Percentiles rank a stretch among this genome's conserved stretches.
These are phyloP conservation scores for Pseudopyricularia javanii DNA, from an alignment of 2,329 filamentous ascomycete species.

Conservation along the genomic window DNA sequence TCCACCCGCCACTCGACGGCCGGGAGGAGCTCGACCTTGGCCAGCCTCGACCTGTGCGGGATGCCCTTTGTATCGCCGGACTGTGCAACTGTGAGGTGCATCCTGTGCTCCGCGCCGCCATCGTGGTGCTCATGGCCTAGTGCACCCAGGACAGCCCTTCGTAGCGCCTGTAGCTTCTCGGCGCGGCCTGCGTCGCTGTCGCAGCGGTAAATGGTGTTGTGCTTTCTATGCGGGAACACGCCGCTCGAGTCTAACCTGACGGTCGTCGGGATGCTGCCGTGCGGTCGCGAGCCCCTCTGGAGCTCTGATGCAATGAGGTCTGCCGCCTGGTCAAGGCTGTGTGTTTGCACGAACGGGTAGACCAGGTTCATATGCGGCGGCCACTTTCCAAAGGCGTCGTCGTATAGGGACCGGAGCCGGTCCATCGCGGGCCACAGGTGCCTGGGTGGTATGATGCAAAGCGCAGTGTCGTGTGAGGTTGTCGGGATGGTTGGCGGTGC, in stretches of 20 bases:
- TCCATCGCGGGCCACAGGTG: constrained; percentile 35
- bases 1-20: constrained; percentile 32
- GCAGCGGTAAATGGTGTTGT: constrained; percentile 35
- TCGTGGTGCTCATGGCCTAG: constrained; percentile 16
- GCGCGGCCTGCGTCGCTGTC: constrained; percentile 13
- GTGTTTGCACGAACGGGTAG: constrained; percentile 48
- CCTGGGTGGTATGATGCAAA: constrained; percentile 45
- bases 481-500: constrained; percentile 6
- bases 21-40: constrained; percentile 38
- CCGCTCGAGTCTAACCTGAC: constrained; percentile 27
- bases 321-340: constrained; percentile 29
- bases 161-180: constrained; percentile 18
- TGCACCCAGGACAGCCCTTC: constrained; percentile 18
- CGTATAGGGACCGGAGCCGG: constrained; percentile 46
- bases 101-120: constrained; percentile 17
- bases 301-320: constrained; percentile 24
- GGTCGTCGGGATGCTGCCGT: constrained; percentile 1
- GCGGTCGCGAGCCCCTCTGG: background rate
- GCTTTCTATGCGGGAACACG: constrained; percentile 34
- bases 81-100: constrained; percentile 51
- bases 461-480: constrained; percentile 42
- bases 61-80: constrained; percentile 30
- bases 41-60: constrained; percentile 35
- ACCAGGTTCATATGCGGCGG: constrained; percentile 55
- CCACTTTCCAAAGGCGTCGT: constrained; percentile 49